Evolutionary conservation across 2,329 filamentous ascomycete species (phyloP), one percentile per base, ranked within the genome.

Genomic region (Colletotrichum graminicola): DNA sequence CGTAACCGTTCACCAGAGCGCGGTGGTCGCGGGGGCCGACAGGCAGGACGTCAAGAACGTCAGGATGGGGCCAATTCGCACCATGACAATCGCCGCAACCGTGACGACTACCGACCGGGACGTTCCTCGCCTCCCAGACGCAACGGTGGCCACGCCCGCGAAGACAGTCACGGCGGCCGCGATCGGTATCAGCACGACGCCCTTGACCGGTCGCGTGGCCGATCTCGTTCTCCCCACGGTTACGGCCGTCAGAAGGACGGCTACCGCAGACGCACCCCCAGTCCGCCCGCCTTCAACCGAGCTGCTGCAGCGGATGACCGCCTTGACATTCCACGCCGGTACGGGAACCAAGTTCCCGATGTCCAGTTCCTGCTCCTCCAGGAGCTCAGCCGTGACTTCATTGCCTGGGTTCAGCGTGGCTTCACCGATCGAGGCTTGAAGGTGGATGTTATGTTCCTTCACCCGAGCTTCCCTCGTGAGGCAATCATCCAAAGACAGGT

Each of bases 361-460:
- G 92, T 98, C 21, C 94, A 98, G 79, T 90, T 98, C 39, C 89
- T 98, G 36, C 88, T 97, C 6, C 85, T 95, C 55, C 91, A 95
- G 74, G 91, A 94, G 75, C 87, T 97, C 16, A 90, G 92, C 71
- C 87, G 92, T 72, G 91, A 94, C 67, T 98, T 97, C 77, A 90
- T 97, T 62, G 87, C 87, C 63, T 97, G 93, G 88, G 91, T 97
- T 14, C 93, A 97, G 78, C 87, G 88, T 43, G 88, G 90, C 0
- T 97, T 98, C 79, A 86, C 88, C 69, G 86, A 88, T 43, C 90
- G 91, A 66, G 90, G 91, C 2, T 84, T 98, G 47, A 91, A 89
- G 71, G 91, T 92, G 18, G 93, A 97, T 76, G 91, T 94, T 26
- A 91, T 97, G 82, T 92, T 93, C 75, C 85, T 98, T 56, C 92